Evolutionary conservation across 768 basidiomycete genomes (phyloP).

Genomic region (Russula olivacea): DNA sequence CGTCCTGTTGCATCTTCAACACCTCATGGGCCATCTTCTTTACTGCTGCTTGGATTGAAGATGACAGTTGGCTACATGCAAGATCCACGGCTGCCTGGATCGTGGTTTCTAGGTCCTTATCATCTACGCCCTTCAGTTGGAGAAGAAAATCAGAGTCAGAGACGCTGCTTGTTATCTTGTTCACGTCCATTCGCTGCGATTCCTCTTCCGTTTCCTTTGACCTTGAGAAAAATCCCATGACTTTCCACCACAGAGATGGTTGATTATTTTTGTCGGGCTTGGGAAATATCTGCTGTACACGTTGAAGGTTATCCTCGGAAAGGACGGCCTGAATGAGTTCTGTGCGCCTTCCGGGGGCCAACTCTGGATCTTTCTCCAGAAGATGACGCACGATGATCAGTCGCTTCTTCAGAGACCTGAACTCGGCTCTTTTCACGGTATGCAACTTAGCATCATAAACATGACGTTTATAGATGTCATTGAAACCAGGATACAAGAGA

Average conservation of each 20-base stretch:
- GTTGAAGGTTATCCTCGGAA: background rate
- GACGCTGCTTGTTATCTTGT: background rate
- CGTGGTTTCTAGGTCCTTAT: background rate
- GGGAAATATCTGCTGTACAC: background rate
- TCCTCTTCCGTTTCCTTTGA: background rate
- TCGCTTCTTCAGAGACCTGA: background rate
- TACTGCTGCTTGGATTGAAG: background rate
- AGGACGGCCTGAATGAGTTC: background rate
- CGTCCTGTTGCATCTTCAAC: constrained; percentile 8
- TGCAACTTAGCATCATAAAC: background rate
- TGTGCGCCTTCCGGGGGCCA: background rate
- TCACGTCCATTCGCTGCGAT: constrained; percentile 3
- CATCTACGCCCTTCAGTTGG: background rate
- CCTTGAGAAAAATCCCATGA: background rate
- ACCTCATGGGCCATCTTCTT: background rate
- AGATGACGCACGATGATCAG: background rate
- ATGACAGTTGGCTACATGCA: constrained; percentile 8
- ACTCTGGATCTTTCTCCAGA: background rate
- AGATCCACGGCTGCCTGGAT: background rate
- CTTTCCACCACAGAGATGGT: too few relatives aligned
- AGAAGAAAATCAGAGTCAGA: constrained; percentile 16
- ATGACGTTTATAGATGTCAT: background rate
- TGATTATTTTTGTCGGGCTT: background rate
- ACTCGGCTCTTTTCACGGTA: background rate
- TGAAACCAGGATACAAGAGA: background rate